These are phyloP conservation scores for Epicoccum sorghinum DNA, from an alignment of 2,329 filamentous ascomycete species.

Conservation along the genomic window DNA sequence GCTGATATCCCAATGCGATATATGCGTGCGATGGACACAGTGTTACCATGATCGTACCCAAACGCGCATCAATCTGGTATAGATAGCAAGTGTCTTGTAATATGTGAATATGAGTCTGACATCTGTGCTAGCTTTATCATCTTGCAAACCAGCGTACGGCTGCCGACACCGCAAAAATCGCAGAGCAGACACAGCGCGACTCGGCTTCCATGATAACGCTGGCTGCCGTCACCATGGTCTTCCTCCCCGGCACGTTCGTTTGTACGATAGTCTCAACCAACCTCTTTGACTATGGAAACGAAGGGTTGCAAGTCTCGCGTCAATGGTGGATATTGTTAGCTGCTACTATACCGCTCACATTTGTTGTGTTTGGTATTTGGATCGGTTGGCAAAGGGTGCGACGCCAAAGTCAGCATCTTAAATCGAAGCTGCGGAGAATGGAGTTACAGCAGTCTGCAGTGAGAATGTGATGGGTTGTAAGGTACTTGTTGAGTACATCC, in stretches of 20 bases:
- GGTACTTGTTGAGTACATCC: too few species aligned
- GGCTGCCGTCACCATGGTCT: conserved; percentile 34
- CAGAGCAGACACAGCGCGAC: conserved; percentile 30
- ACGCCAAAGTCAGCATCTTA: neutral
- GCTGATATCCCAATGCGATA: conserved; percentile 26
- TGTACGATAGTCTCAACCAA: conserved; percentile 8
- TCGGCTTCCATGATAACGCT: conserved; percentile 37
- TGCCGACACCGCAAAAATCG: conserved; percentile 24
- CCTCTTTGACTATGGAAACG: neutral
- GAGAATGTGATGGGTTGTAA: neutral
- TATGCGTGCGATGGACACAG: conserved; percentile 24
- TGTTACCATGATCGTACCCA: conserved; percentile 28
- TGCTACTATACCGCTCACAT: neutral
- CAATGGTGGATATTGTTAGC: neutral
- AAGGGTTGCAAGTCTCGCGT: neutral
- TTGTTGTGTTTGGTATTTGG: neutral
- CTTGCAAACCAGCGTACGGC: conserved; percentile 30
- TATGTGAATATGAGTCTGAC: too few species aligned
- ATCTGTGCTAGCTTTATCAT: conserved; percentile 23
- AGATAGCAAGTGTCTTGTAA: neutral
- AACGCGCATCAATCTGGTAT: conserved; percentile 32
- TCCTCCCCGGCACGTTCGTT: conserved; percentile 32
- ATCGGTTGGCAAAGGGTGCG: neutral
- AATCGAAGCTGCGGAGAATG: neutral
- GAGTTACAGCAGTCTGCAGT: neutral